Base-by-base conservation (phyloP, 2,329 filamentous ascomycete genomes). In the Didymella pomorum region DNA sequence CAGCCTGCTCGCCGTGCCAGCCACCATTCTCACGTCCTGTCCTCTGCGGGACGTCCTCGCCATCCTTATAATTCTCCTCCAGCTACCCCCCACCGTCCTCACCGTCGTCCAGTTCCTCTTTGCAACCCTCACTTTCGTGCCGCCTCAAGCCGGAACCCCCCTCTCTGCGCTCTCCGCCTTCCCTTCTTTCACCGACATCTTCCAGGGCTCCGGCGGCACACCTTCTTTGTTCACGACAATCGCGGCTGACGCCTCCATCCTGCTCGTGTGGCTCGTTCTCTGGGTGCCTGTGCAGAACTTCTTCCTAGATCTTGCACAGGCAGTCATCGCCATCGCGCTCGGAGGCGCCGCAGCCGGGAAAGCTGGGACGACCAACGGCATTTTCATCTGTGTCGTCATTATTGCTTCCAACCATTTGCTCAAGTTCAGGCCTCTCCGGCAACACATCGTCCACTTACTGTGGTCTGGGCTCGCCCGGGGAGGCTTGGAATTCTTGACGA, bases 1-100 rank as follows among this genome's bases (percentile, higher is more conserved):
- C 73, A 82, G 87, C 53, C 87, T 91, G 46, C 80, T 96, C 67
- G 88, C 91, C 69, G 83, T 96, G 65, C 89, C 90, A 63, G 86
- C 91, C 67, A 97, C 93, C 54, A 94, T 98, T 70, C 86, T 98
- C 75, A 88, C 88, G 71, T 92, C 93, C 51, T 94, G 93, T 71
- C 94, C 94, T 52, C 87, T 97, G 73, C 91, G 92, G 80, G 94
- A 98, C 80, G 97, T 94, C 61, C 92, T 97, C 79, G 93, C 94
- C 75, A 97, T 98, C 72, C 87, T 98, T 76, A 97, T 97, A 79
- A 91, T 97, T 70, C 86, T 98, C 67, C 90, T 97, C 79, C 93
- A 96, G 75, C 87, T 97, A 10, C 93, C 94, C 28, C 92, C 93
- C 21, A 89, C 94, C 71, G 88, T 94, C 58, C 85, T 97, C 71